These are phyloP conservation scores for Malus sylvestris DNA, from an alignment of 306 rosid species.

Conservation along the genomic window DNA sequence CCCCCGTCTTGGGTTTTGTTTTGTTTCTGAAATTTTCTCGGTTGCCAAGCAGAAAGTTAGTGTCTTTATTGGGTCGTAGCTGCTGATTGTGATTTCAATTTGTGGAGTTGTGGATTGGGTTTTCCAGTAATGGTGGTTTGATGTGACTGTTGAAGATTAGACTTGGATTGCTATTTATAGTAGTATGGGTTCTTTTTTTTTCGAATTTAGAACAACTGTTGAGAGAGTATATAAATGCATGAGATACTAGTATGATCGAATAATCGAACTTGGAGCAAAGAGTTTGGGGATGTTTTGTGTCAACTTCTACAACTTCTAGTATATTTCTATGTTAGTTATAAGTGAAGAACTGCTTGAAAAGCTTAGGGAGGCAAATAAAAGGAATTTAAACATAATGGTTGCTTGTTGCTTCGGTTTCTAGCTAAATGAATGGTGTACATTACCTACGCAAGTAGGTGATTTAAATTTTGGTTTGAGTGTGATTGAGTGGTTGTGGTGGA, in stretches of 20 bases:
- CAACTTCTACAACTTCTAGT: not conserved
- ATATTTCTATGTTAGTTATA: not conserved
- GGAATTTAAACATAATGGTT: not conserved
- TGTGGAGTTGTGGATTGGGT: not conserved
- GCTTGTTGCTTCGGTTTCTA: not conserved
- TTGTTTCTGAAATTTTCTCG: not conserved
- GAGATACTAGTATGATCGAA: not conserved
- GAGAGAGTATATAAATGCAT: not conserved
- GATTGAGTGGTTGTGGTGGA: not conserved
- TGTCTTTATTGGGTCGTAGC: not conserved
- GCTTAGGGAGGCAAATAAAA: not conserved
- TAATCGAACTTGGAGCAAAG: not conserved
- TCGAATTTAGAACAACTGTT: not conserved
- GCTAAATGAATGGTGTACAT: not conserved
- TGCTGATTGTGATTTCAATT: not conserved
- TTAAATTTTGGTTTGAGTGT: not conserved
- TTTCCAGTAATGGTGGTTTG: not conserved
- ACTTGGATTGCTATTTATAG: not conserved
- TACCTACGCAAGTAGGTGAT: not conserved
- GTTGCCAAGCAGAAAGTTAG: not conserved
- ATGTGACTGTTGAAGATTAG: not conserved
- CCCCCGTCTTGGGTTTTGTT: not conserved
- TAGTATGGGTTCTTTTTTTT: not conserved
- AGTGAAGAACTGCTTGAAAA: not conserved
- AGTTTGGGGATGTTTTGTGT: not conserved